Evolutionary conservation across 352 stramenopile genomes (phyloP), one percentile per base, ranked within the genome.

Genomic region (Globisporangium mamillatum): DNA sequence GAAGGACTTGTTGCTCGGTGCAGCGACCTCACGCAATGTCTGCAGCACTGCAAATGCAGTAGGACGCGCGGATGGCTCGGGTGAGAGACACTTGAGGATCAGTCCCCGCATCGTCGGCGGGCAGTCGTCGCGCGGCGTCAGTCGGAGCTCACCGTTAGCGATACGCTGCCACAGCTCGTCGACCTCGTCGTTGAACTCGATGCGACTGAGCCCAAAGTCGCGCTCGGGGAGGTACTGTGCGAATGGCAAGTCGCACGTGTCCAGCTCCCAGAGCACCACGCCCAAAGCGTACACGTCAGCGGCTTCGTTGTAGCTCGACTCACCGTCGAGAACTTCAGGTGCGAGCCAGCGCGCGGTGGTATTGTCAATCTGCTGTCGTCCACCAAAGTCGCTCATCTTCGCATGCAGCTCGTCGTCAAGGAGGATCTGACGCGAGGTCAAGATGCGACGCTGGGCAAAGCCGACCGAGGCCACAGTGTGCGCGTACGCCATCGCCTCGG

Each of bases 211-310:
- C 0, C 63, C 63, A 50, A 63, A 68, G 63, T 68, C 63, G 7
- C 50, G 57, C 65, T 70, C 59, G 3, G 44, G 57, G 18, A 66
- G 20, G 50, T 61, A 48, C 32, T 56, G 50, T 22, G 57, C 65
- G 24, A 65, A 56, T 20, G 65, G 57, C 46, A 65, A 4, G 29
- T 65, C 65, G 10, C 57, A 65, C 65, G 48, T 61, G 50, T 69
- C 72, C 8, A 78, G 55, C 57, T 78, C 72, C 54, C 65, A 74
- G 8, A 79, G 38, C 1, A 79, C 53, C 16, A 79, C 68, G 16
- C 73, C 71, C 24, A 79, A 74, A 18, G 71, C 75, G 32, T 79
- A 79, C 52, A 79, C 65, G 25, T 79, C 73, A 2, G 71, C 60
- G 0, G 56, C 38, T 27, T 75, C 73, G 38, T 60, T 79, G 64